Conservation (phyloP, 345 rosid species). For the Eucalyptus fibrosa region DNA sequence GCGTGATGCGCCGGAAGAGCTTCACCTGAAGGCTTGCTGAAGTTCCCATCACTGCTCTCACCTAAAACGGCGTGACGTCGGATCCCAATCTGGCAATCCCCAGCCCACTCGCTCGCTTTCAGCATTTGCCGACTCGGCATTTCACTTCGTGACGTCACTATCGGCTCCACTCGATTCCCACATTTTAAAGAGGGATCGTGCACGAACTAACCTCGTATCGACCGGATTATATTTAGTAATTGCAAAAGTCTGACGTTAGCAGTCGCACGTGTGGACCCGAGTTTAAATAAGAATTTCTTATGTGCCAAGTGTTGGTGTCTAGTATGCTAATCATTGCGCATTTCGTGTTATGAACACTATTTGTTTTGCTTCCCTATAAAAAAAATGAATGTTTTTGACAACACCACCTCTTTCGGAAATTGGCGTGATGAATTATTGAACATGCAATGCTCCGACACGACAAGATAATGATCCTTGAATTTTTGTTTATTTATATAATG, state of each 20-base stretch:
- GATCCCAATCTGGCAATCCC: not conserved
- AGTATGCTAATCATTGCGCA: not conserved
- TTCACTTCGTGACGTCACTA: not conserved
- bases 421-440: not conserved
- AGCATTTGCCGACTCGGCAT: not conserved
- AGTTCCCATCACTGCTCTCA: not conserved
- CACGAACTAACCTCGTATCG: not conserved
- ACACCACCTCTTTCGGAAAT: accelerated
- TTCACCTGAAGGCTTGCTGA: not conserved
- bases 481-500: accelerated
- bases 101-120: not conserved
- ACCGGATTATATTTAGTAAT: not conserved
- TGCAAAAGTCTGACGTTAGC: not conserved
- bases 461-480: not conserved
- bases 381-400: not conserved
- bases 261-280: not conserved
- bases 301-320: not conserved
- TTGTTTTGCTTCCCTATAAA: not conserved
- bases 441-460: accelerated
- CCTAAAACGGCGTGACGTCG: not conserved
- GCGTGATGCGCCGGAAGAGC: too few relatives aligned
- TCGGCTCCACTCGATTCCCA: not conserved
- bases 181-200: not conserved
- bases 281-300: not conserved
- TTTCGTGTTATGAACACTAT: not conserved